A percentile compares a stretch with the other conserved stretches of the same genome.
Conservation (phyloP, 495 filamentous ascomycete genomes). For the Neurospora tetrasperma region DNA sequence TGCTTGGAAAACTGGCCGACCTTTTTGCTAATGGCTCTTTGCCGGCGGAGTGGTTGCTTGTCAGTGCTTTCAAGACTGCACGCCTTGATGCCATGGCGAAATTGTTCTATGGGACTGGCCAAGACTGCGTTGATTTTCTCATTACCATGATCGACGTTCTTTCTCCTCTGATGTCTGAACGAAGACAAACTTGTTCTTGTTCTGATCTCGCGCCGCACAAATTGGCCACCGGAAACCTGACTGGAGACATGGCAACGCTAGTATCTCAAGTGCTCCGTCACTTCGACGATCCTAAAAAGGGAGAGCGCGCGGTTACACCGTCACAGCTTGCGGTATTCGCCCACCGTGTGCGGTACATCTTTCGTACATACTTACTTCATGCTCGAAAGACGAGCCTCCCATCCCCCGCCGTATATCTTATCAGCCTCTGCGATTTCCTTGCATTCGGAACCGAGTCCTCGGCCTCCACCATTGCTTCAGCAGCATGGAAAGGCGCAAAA, state of each 20-base stretch:
- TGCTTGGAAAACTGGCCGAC: slow-evolving; percentile 24
- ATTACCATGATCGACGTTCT: slow-evolving; percentile 24
- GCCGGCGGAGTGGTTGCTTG: slow-evolving; percentile 35
- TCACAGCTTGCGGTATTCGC: not conserved
- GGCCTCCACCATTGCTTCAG: slow-evolving; percentile 1
- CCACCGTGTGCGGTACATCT: slow-evolving; percentile 14
- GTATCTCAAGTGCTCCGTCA: slow-evolving; percentile 12
- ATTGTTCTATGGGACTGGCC: slow-evolving; percentile 7
- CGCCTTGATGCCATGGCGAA: slow-evolving; percentile 19
- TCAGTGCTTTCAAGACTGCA: slow-evolving; percentile 26
- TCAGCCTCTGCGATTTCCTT: slow-evolving; percentile 19
- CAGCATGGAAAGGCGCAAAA: slow-evolving; percentile 11
- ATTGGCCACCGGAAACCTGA: slow-evolving; percentile 8
- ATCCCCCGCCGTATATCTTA: slow-evolving; percentile 17
- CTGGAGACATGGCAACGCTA: slow-evolving; percentile 10
- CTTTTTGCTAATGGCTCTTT: slow-evolving; percentile 26
- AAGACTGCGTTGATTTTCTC: slow-evolving; percentile 29
- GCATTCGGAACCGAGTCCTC: not conserved
- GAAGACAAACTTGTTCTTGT: not conserved
- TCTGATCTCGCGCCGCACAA: slow-evolving; percentile 3
- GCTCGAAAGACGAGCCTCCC: not conserved
- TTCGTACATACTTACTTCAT: slow-evolving; percentile 2
- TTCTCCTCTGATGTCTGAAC: slow-evolving; percentile 13
- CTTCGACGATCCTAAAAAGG: not conserved
- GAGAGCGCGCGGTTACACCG: not conserved